Base-by-base conservation (phyloP, 2,329 filamentous ascomycete genomes). In the Penicillium brevicompactum region DNA sequence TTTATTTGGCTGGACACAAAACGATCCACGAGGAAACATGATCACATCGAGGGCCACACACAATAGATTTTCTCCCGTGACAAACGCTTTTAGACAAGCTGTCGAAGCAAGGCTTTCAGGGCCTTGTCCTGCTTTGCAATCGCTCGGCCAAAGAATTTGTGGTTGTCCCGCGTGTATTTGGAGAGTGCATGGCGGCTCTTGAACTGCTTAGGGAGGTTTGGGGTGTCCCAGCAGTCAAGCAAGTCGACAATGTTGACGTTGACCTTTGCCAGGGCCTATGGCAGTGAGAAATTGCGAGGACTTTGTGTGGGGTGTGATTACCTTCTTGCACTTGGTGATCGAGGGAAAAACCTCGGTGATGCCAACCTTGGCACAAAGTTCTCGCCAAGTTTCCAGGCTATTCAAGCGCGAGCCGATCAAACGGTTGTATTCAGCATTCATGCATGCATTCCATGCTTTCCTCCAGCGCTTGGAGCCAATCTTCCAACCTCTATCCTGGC, bases 221-320 rank as follows among this genome's bases (percentile, higher is more conserved):
- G n/a, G 1, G 55, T 49, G 1, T 49, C 45, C 54, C 62, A 64
- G 34, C 56, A 57, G 2, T 73, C 66, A 8, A 73, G 46, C 3
- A 72, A 21, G 48, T 73, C 69, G 8, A 72, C 56, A 8, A 70
- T 55, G 47, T 71, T 72, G 27, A 73, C 64, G 32, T 69, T 43
- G 1, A 70, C 51, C 2, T 27, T 48, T 1, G 50, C 51, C 4
- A 72, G 46, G 5, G 59, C 61, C 67, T 72, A 11, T 9, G 21
- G 11, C 9, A n/a, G 30, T 58, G 21, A 53, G 31, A 21, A 4
- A 45, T 13, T 22, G 40, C 5, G 13, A 11, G 21, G 5, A 27
- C 14, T 37, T 9, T 10, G 10, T 22, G 40, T 10, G 8, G 7
- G n/a, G 2, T 11, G n/a, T 11, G 8, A 1, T 34, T 49, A 70